Percentiles rank a stretch among this genome's conserved stretches.
These are phyloP conservation scores for Teunomyces tritomae DNA, from an alignment of 805 yeast genomes.

Conservation along the genomic window DNA sequence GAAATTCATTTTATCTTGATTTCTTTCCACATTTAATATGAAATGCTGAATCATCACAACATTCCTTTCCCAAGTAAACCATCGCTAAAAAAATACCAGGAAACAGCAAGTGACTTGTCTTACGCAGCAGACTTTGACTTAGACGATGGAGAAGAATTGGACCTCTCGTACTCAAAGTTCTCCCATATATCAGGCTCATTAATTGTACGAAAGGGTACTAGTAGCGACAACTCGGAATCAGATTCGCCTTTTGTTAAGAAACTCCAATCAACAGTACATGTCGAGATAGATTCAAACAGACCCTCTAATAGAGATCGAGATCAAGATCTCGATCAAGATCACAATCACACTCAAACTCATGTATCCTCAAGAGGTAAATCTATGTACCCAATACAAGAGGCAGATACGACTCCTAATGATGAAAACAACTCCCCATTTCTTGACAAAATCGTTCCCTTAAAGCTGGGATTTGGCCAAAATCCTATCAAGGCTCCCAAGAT, in stretches of 20 bases:
- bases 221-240: not conserved
- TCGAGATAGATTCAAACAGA: not conserved
- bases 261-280: constrained; percentile 21
- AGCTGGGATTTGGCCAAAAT: not conserved
- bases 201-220: constrained; percentile 9
- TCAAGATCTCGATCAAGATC: too few relatives aligned
- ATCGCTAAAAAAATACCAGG: constrained; percentile 14
- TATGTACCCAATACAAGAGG: constrained; percentile 6
- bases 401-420: not conserved
- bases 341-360: too few relatives aligned
- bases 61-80: not conserved
- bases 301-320: not conserved
- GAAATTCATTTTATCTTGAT: not conserved
- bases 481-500: constrained; percentile 6
- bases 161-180: constrained; percentile 37
- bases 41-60: not conserved
- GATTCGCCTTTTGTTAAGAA: constrained; percentile 30
- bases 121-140: constrained; percentile 12
- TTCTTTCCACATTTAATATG: not conserved
- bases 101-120: constrained; percentile 13
- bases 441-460: constrained; percentile 8
- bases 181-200: constrained; percentile 29
- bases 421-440: constrained; percentile 16
- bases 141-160: constrained; percentile 16
- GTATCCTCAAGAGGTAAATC: not conserved